These are phyloP conservation scores for Neofusicoccum kwambonambiense DNA, from an alignment of 2,329 filamentous ascomycete genomes.

Conservation along the genomic window DNA sequence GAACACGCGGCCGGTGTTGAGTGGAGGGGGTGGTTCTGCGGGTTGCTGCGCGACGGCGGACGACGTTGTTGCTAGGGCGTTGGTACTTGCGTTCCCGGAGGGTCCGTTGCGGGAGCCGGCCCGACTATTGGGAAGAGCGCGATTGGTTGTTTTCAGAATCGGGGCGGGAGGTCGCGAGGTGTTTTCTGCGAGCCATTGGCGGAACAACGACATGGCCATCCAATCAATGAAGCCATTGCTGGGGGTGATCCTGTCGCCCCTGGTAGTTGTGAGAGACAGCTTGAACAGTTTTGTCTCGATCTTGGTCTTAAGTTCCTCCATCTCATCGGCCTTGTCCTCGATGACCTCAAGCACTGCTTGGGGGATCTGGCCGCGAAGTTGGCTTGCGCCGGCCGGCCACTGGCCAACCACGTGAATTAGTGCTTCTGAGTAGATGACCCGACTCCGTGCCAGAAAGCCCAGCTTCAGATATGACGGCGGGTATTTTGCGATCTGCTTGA, in stretches of 20 bases:
- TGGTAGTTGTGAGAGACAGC: slow-evolving; percentile 71
- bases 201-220: slow-evolving; percentile 82
- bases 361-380: slow-evolving; percentile 58
- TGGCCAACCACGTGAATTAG: slow-evolving; percentile 92
- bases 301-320: slow-evolving; percentile 76
- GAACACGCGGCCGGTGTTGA: slow-evolving; percentile 69
- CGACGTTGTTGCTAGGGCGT: slow-evolving; percentile 2
- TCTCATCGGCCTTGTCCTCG: slow-evolving; percentile 90
- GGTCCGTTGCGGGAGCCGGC: slow-evolving; percentile 1
- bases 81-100: slow-evolving; percentile 1
- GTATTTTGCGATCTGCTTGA: slow-evolving; percentile 97
- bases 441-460: slow-evolving; percentile 79
- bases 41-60: slow-evolving; percentile 30
- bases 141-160: slow-evolving; percentile 41
- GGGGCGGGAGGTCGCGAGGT: slow-evolving; percentile 68
- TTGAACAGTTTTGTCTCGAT: slow-evolving; percentile 82
- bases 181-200: slow-evolving; percentile 91
- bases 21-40: slow-evolving; percentile 24
- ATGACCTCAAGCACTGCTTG: slow-evolving; percentile 84
- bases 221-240: slow-evolving; percentile 81
- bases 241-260: slow-evolving; percentile 80
- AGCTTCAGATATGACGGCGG: slow-evolving; percentile 89
- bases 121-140: slow-evolving; percentile 14
- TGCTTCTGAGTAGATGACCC: slow-evolving; percentile 73
- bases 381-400: slow-evolving; percentile 80